phyloP scores from a whole-genome alignment of 2,329 filamentous ascomycete species.

The Rhexocercosporidium sp. region DNA sequence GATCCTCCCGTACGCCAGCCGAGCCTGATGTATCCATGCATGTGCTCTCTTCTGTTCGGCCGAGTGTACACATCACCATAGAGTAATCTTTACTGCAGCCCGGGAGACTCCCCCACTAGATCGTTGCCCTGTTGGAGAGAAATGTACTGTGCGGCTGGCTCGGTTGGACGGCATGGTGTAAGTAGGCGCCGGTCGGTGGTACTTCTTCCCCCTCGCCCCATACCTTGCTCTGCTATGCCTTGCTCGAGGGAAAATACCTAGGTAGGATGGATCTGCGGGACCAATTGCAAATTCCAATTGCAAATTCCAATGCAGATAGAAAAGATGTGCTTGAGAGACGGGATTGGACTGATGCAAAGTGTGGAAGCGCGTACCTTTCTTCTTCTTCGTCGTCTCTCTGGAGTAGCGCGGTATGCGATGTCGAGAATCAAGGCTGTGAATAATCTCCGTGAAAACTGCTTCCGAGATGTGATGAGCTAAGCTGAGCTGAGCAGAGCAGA shows the following conservation, averaged over 20 bases:
- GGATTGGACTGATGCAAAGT: neutral
- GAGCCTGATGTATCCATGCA: neutral
- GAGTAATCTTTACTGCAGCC: neutral
- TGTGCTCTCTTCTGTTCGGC: neutral
- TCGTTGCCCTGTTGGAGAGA: neutral
- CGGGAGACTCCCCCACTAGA: neutral
- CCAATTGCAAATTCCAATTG: neutral
- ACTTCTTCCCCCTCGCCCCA: too few relatives aligned
- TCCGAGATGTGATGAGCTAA: neutral
- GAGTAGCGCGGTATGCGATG: neutral
- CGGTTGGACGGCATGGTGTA: slow-evolving; percentile 5
- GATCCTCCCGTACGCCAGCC: neutral
- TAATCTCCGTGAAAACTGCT: neutral
- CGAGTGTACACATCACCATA: neutral
- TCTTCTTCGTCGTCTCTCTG: neutral
- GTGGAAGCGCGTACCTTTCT: slow-evolving; percentile 4
- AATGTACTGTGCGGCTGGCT: slow-evolving; percentile 5
- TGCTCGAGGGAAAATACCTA: neutral
- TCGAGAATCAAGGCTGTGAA: neutral
- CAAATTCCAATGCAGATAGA: neutral
- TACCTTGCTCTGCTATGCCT: neutral
- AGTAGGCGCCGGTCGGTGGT: neutral
- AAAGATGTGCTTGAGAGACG: neutral
- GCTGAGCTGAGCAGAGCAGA: neutral
- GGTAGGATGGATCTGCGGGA: neutral